A percentile compares a stretch with the other conserved stretches of the same genome.
phyloP scores from a whole-genome alignment of 805 yeast genomes.

The Metschnikowia baotianmanensis region DNA sequence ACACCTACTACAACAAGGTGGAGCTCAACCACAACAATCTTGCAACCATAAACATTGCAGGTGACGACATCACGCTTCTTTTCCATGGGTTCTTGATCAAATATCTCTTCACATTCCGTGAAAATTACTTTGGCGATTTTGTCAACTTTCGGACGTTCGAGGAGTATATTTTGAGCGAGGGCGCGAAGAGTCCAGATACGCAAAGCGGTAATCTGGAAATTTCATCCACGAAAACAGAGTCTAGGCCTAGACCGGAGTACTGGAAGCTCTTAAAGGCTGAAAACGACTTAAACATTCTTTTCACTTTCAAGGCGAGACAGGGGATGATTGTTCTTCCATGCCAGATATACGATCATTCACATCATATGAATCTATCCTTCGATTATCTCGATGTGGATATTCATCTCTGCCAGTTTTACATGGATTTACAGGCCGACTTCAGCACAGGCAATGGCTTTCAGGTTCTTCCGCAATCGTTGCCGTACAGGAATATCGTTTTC shows the following conservation, averaged over 20 bases:
- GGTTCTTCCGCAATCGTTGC: constrained; percentile 20
- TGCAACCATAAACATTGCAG: constrained; percentile 59
- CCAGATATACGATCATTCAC: constrained; percentile 60
- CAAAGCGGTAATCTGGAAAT: neutral
- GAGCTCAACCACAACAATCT: constrained; percentile 71
- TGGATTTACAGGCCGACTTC: constrained; percentile 82
- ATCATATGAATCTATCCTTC: constrained; percentile 61
- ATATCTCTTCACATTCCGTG: constrained; percentile 71
- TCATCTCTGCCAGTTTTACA: constrained; percentile 86
- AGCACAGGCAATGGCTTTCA: constrained; percentile 47
- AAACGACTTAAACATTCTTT: constrained; percentile 75
- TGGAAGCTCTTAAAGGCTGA: constrained; percentile 47
- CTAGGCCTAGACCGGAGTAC: constrained; percentile 30
- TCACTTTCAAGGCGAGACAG: constrained; percentile 64
- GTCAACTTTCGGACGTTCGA: constrained; percentile 83
- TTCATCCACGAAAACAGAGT: constrained; percentile 5
- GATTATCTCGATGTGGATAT: constrained; percentile 71
- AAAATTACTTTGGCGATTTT: constrained; percentile 87
- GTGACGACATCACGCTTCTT: constrained; percentile 64
- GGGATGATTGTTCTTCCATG: constrained; percentile 77
- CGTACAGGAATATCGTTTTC: constrained; percentile 23
- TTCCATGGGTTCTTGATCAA: constrained; percentile 78
- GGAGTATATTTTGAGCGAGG: constrained; percentile 52
- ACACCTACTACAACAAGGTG: constrained; percentile 55
- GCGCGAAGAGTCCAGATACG: constrained; percentile 3